phyloP scores from a whole-genome alignment of 441 rosid genomes.

The Mallotus repandus region DNA sequence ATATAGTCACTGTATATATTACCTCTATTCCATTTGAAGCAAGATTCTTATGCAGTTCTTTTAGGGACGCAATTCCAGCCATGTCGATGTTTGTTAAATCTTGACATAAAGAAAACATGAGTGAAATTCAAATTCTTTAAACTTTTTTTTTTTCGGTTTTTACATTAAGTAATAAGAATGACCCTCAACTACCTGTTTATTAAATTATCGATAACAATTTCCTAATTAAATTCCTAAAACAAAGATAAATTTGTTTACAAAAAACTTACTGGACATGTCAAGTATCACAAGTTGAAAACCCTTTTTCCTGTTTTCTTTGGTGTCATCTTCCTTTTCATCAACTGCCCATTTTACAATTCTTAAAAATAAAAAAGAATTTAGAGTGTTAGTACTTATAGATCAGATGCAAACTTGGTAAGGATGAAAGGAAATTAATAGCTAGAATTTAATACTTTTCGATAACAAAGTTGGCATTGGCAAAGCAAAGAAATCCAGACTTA shows the following conservation, averaged over 20 bases:
- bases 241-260: too few species aligned
- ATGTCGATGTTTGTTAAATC: slow-evolving; percentile 74
- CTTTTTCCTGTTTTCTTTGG: slow-evolving; percentile 29
- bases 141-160: too few species aligned
- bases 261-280: slow-evolving; percentile 81
- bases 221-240: too few species aligned
- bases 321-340: slow-evolving; percentile 35
- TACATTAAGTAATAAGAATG: too few species aligned
- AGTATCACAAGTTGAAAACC: slow-evolving; percentile 55
- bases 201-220: too few species aligned
- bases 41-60: slow-evolving; percentile 59
- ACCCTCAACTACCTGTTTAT: too few species aligned
- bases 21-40: slow-evolving; percentile 57
- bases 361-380: not conserved
- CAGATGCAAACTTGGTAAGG: too few species aligned
- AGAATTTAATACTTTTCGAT: slow-evolving; percentile 46
- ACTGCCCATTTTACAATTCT: slow-evolving; percentile 54
- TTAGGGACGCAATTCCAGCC: slow-evolving; percentile 77
- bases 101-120: slow-evolving; percentile 12
- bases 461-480: slow-evolving; percentile 77
- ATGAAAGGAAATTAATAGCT: too few species aligned
- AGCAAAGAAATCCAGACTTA: slow-evolving; percentile 70
- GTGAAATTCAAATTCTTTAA: too few species aligned
- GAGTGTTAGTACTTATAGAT: not conserved
- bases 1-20: not conserved